These are phyloP conservation scores for Cardamine occulta DNA, from an alignment of 345 rosid species.

Conservation along the genomic window DNA sequence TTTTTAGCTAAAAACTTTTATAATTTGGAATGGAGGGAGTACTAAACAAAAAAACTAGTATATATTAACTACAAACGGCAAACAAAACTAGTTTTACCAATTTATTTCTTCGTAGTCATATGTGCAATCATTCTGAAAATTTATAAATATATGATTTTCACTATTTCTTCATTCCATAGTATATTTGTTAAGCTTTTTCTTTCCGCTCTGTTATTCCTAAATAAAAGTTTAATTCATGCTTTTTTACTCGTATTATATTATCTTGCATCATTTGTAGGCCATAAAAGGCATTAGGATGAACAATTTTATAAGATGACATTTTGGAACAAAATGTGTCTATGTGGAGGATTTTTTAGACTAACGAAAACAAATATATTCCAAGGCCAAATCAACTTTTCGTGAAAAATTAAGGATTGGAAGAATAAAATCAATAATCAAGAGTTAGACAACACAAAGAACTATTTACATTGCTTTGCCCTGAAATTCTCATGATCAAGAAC, in stretches of 20 bases:
- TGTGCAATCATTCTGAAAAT: not conserved
- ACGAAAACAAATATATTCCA: slow-evolving; percentile 3
- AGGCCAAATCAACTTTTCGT: slow-evolving; percentile 4
- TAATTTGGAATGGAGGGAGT: no score
- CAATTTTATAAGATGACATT: not conserved
- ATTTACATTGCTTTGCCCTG: slow-evolving; percentile 84
- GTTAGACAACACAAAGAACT: slow-evolving; percentile 28
- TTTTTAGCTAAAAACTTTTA: no score
- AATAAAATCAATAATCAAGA: slow-evolving; percentile 6
- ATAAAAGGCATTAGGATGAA: not conserved
- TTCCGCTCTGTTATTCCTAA: not conserved
- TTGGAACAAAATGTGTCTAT: not conserved
- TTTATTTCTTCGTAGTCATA: no score
- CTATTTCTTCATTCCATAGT: not conserved
- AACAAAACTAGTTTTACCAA: not conserved
- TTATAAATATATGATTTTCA: not conserved
- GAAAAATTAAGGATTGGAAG: not conserved
- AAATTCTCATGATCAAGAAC: slow-evolving; percentile 74
- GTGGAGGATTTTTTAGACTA: not conserved
- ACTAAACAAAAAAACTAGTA: no score
- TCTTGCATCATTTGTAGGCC: not conserved
- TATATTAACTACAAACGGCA: not conserved
- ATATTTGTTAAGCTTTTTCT: not conserved
- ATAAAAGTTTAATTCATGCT: not conserved
- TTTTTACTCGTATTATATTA: not conserved